Percentiles rank a stretch among this genome's conserved stretches.
Conservation (phyloP, 768 basidiomycete genomes). For the Calocybe cyanea region DNA sequence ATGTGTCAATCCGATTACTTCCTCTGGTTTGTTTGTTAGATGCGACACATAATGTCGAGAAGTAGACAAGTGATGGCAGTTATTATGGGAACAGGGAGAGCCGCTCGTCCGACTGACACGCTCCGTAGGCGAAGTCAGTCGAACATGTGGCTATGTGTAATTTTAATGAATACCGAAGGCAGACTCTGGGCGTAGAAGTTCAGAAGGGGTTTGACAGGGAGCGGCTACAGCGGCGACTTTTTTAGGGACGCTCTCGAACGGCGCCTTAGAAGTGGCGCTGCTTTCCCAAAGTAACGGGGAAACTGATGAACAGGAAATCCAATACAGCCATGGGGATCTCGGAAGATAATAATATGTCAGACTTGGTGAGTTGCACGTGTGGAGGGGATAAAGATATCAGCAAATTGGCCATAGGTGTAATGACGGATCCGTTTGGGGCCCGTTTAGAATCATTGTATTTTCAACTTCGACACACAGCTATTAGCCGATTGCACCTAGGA, state of each 20-base stretch:
- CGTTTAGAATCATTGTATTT: too few relatives aligned
- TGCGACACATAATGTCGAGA: constrained; percentile 15
- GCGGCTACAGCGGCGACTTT: too few relatives aligned
- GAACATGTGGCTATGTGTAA: constrained; percentile 1
- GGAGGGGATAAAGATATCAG: too few relatives aligned
- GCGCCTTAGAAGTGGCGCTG: constrained; percentile 1
- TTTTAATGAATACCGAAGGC: neutral
- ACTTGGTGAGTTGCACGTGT: too few relatives aligned
- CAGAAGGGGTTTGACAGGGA: too few relatives aligned
- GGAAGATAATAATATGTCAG: neutral
- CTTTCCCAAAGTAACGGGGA: neutral
- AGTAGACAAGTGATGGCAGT: constrained; percentile 8
- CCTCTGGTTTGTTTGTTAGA: constrained; percentile 4
- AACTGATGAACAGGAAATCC: neutral
- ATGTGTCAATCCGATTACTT: constrained; percentile 1
- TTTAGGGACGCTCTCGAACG: neutral
- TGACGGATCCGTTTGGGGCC: neutral
- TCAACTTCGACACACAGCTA: too few relatives aligned
- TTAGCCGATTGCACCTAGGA: neutral
- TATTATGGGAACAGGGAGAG: neutral
- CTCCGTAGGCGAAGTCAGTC: constrained; percentile 4
- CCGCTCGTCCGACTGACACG: neutral
- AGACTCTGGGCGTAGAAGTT: too few relatives aligned
- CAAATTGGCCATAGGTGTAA: neutral
- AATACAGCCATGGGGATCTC: neutral